Conservation (phyloP, 306 rosid species). For the Oemleria cerasiformis region DNA sequence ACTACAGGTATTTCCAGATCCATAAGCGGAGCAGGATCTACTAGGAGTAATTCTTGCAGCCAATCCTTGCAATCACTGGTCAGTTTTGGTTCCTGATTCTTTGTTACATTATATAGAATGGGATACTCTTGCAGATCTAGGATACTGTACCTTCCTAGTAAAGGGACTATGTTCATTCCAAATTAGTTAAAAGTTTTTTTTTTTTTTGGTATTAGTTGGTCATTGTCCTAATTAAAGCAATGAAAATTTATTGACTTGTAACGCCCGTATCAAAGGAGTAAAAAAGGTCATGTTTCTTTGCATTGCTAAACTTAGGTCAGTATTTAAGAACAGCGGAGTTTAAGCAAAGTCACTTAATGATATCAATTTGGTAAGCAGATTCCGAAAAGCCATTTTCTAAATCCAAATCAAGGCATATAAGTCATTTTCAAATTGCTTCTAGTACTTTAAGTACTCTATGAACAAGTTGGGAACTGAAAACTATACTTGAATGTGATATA, state of each 20-base stretch:
- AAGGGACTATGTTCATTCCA: neutral
- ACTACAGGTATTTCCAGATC: slow-evolving; percentile 18
- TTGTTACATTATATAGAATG: slow-evolving; percentile 2
- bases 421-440: slow-evolving; percentile 6
- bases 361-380: neutral
- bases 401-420: neutral
- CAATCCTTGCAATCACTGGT: slow-evolving; percentile 26
- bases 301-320: neutral
- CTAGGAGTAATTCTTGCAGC: slow-evolving; percentile 5
- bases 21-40: slow-evolving; percentile 6
- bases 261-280: neutral
- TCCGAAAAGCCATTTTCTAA: neutral
- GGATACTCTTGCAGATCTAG: too few relatives aligned
- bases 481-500: neutral
- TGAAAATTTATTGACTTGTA: neutral
- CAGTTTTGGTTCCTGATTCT: slow-evolving; percentile 5
- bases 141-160: too few relatives aligned
- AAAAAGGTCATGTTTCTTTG: neutral
- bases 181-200: neutral
- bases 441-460: neutral
- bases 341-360: neutral
- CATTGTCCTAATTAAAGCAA: too few relatives aligned
- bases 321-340: neutral
- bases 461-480: slow-evolving; percentile 1
- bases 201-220: neutral